Conservation (phyloP, 192 early-diverging fungal genomes). For the Spinellus fusiger region DNA sequence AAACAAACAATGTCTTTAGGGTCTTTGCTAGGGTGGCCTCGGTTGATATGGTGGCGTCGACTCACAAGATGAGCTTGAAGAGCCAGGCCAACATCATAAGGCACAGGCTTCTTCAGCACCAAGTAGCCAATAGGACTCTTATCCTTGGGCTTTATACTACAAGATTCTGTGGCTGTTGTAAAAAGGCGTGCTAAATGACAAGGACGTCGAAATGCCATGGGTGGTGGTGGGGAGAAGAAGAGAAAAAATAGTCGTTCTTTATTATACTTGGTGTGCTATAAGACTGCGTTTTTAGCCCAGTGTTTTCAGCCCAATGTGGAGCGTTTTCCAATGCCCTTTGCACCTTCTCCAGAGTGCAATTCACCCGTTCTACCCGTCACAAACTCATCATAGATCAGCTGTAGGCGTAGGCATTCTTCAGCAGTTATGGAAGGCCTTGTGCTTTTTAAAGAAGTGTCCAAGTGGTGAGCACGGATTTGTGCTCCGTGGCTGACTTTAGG, state of each 20-base stretch:
- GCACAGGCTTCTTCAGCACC: constrained; percentile 1
- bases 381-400: constrained; percentile 55
- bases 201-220: background rate
- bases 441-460: constrained; percentile 50
- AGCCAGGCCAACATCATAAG: constrained; percentile 52
- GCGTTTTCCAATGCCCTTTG: constrained; percentile 35
- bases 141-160: background rate
- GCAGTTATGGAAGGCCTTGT: constrained; percentile 59
- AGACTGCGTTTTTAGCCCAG: no score
- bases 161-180: background rate
- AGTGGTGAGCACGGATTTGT: constrained; percentile 35
- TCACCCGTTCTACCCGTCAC: constrained; percentile 55
- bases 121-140: constrained; percentile 18
- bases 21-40: constrained; percentile 12
- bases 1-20: constrained; percentile 47
- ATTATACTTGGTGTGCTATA: background rate
- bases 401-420: constrained; percentile 47
- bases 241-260: background rate
- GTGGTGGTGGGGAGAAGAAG: background rate
- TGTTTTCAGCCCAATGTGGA: constrained; percentile 27
- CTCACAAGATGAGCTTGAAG: constrained; percentile 58
- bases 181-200: background rate
- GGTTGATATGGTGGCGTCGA: constrained; percentile 38
- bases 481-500: constrained; percentile 24
- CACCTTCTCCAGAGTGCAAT: constrained; percentile 45